Evolutionary conservation across 768 basidiomycete genomes (phyloP), one percentile per base, ranked within the genome.

Genomic region (Kwoniella europaea): DNA sequence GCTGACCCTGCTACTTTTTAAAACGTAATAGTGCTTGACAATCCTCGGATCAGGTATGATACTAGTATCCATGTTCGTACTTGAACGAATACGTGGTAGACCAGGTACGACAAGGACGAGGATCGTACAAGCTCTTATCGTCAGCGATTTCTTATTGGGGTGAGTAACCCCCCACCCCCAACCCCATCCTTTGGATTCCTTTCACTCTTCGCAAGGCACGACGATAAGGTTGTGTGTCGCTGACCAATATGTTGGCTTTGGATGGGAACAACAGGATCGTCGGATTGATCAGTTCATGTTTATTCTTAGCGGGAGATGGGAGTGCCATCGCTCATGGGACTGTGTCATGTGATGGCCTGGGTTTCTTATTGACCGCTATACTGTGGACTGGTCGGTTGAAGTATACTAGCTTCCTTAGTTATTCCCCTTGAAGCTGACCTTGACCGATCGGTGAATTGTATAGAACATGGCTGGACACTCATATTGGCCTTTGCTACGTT

Each of bases 391-490:
- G 80, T 81, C 46, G 27, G 79, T 72, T 35, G 35, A 35, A 6
- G 35, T 9, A 35, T 35, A 35, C 35, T 35, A 29, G 35, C 35
- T 35, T 35, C 35, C 35, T 35, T 1, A 35, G 35, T 35, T 35
- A 9, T 35, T 35, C 35, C 35, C 35, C 35, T 35, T 35, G 35
- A 35, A 35, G 35, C 7, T 35, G 35, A 35, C 35, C 35, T 35
- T 35, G 35, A 35, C 35, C 35, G 7, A 35, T 35, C 35, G 35
- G 6, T 35, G 35, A 35, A 35, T 35, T 24, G n/a, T 27, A 2
- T 60, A 79, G 83, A 84, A 74, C 84, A 84, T 66, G 58, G 84
- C 12, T 84, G 83, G 81, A 84, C 83, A 4, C 70, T 84, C 10
- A 58, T 73, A n/a, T 71, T 84, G 2, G 82, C 82, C 42, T 60